Conservation (phyloP, 371 early-diverging fungal genomes). For the Mortierella sp. region DNA sequence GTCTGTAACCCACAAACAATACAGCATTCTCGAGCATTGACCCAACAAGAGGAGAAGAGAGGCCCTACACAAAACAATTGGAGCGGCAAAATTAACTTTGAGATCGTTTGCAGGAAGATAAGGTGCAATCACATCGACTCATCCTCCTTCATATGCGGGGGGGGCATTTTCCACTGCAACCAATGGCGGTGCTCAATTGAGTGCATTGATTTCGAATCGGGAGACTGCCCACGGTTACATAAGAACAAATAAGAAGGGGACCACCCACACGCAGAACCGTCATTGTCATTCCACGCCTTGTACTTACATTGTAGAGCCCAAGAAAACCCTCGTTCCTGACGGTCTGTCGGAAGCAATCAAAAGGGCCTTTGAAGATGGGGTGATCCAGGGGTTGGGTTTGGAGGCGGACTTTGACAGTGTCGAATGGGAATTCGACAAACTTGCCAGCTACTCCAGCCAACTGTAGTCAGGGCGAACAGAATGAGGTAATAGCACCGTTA, state of each 20-base stretch:
- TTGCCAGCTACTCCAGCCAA: slow-evolving; percentile 92
- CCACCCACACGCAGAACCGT: no score
- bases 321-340: slow-evolving; percentile 77
- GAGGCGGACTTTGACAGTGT: slow-evolving; percentile 95
- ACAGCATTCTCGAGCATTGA: slow-evolving; percentile 95
- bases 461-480: slow-evolving; percentile 40
- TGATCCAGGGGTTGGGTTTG: slow-evolving; percentile 85
- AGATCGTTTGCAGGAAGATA: not conserved
- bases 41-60: slow-evolving; percentile 91
- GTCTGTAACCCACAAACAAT: slow-evolving; percentile 89
- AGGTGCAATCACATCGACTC: slow-evolving; percentile 9
- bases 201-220: not conserved
- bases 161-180: no score
- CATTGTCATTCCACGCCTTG: no score
- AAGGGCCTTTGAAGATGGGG: slow-evolving; percentile 81
- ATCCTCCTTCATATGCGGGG: not conserved
- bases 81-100: slow-evolving; percentile 14
- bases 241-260: no score
- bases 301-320: slow-evolving; percentile 81
- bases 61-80: slow-evolving; percentile 65
- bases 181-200: slow-evolving; percentile 10
- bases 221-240: not conserved
- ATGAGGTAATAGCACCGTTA: not conserved
- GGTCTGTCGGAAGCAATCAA: slow-evolving; percentile 83
- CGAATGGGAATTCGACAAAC: slow-evolving; percentile 95